Conservation (phyloP, 2,329 filamentous ascomycete species). For the Bipolaris oryzae region DNA sequence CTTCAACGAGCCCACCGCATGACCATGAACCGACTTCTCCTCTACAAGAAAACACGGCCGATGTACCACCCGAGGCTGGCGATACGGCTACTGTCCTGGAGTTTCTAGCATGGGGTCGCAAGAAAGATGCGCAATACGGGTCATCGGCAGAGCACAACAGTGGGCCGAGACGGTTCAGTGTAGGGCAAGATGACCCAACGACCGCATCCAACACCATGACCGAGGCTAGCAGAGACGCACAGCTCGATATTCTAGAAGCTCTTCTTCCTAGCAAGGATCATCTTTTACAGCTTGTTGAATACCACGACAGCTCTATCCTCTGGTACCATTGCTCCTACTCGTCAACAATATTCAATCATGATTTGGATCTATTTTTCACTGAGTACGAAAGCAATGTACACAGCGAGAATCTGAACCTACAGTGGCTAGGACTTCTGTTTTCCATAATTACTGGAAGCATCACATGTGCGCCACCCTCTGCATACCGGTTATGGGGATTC, state of each 20-base stretch:
- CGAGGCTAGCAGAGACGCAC: constrained; percentile 16
- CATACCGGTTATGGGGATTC: constrained; percentile 51
- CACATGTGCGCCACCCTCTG: constrained; percentile 44
- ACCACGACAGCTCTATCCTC: constrained; percentile 45
- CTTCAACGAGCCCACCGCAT: constrained; percentile 20
- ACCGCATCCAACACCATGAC: neutral
- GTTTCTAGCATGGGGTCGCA: constrained; percentile 56
- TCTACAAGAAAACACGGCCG: neutral
- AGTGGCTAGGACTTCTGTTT: constrained; percentile 54
- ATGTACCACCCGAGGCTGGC: neutral
- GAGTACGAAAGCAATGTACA: constrained; percentile 47
- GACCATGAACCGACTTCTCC: neutral
- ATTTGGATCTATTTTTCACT: constrained; percentile 6
- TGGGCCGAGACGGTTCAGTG: constrained; percentile 8
- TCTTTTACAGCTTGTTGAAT: constrained; percentile 36
- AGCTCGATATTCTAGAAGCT: constrained; percentile 39
- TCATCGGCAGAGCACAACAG: constrained; percentile 21
- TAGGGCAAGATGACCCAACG: constrained; percentile 2
- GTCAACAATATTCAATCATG: constrained; percentile 20
- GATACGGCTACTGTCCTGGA: constrained; percentile 57
- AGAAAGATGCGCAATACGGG: constrained; percentile 46
- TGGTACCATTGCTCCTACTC: constrained; percentile 50
- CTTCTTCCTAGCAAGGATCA: constrained; percentile 33
- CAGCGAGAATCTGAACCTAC: constrained; percentile 46
- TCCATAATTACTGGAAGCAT: constrained; percentile 51